Percentiles rank a stretch among this genome's conserved stretches.
These are phyloP conservation scores for Diversispora epigaea DNA, from an alignment of 192 early-diverging fungal genomes.

Conservation along the genomic window DNA sequence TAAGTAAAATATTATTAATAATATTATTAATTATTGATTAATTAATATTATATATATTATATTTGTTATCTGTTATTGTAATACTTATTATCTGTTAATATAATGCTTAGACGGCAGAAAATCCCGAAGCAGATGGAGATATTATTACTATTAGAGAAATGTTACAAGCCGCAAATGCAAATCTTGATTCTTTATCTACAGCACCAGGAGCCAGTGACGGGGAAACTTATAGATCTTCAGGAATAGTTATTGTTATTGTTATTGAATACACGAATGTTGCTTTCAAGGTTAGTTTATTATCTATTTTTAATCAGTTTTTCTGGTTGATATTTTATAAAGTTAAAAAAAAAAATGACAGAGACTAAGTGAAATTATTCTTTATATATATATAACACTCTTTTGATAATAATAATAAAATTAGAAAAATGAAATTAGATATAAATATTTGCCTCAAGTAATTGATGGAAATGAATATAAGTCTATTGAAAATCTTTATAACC, in stretches of 20 bases:
- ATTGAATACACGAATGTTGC: slow-evolving; percentile 41
- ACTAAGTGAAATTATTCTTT: no score
- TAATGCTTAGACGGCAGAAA: background rate
- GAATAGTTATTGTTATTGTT: slow-evolving; percentile 44
- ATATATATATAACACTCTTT: no score
- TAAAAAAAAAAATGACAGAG: no score
- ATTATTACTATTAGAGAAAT: slow-evolving; percentile 42
- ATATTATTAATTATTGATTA: background rate
- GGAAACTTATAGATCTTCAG: slow-evolving; percentile 40
- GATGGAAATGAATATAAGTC: slow-evolving; percentile 44
- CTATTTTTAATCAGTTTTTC: background rate
- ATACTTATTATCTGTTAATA: no score
- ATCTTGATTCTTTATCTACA: slow-evolving; percentile 32
- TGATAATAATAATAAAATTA: background rate
- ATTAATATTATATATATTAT: no score
- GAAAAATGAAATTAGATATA: slow-evolving; percentile 38
- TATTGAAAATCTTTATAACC: slow-evolving; percentile 40
- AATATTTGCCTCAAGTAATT: slow-evolving; percentile 44
- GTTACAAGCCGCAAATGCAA: slow-evolving; percentile 36
- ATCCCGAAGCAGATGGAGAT: slow-evolving; percentile 35
- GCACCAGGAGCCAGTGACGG: slow-evolving; percentile 11
- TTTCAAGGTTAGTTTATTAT: background rate
- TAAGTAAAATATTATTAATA: slow-evolving; percentile 13
- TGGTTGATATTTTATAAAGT: no score
- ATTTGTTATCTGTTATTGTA: background rate